Percentiles rank a stretch among this genome's conserved stretches.
Conservation (phyloP, 495 filamentous ascomycete genomes). For the Aspergillus kassunensis region DNA sequence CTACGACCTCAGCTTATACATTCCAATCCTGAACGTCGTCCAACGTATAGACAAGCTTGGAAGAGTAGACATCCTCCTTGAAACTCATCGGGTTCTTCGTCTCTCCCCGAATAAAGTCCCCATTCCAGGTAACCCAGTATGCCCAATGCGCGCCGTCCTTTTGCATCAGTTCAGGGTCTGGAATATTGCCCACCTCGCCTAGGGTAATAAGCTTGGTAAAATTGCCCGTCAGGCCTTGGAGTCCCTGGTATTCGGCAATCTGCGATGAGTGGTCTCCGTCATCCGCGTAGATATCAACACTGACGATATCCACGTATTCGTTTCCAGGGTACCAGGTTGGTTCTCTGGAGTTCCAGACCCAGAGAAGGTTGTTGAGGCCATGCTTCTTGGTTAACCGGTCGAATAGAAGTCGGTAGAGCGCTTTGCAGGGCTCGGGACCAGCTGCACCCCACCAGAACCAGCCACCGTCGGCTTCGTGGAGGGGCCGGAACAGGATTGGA, state of each 20-base stretch:
- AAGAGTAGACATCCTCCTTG: not conserved
- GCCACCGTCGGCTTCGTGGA: conserved; percentile 7
- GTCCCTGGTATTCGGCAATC: not conserved
- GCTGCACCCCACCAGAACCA: conserved; percentile 13
- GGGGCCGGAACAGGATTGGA: conserved; percentile 8
- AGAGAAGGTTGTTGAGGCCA: conserved; percentile 6
- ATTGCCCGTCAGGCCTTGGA: not conserved
- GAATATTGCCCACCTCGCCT: conserved; percentile 6
- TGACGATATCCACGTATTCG: conserved; percentile 7
- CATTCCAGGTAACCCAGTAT: conserved; percentile 9
- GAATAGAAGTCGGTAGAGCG: conserved; percentile 5
- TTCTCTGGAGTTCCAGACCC: conserved; percentile 3
- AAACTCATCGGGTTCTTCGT: conserved; percentile 3
- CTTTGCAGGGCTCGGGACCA: not conserved
- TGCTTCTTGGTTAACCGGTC: conserved; percentile 1
- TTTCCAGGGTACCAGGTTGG: conserved; percentile 8
- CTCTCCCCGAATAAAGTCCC: conserved; percentile 6
- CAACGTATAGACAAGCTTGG: not conserved
- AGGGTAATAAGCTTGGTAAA: not conserved
- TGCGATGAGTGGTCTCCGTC: conserved; percentile 2
- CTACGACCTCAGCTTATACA: too few species aligned
- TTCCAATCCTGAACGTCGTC: not conserved
- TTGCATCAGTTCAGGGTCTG: not conserved
- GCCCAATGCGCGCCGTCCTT: not conserved
- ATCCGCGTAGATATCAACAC: conserved; percentile 3